These are phyloP conservation scores for Caryopteris hybrid DNA, from an alignment of 305 asterid species.

Conservation along the genomic window DNA sequence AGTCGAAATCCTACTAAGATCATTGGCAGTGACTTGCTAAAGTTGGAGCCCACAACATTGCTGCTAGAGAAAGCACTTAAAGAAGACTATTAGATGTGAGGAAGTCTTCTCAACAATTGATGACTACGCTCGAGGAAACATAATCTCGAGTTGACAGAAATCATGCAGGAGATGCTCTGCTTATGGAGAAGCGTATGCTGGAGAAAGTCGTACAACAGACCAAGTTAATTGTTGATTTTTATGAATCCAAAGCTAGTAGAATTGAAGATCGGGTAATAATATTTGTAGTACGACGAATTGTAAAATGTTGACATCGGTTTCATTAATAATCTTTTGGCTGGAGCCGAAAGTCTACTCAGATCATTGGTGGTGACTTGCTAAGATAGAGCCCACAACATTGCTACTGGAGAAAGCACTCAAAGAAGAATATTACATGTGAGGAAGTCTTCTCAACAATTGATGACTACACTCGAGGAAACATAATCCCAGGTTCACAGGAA, in stretches of 20 bases:
- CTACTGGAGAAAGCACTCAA: constrained; percentile 56
- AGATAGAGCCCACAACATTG: constrained; percentile 50
- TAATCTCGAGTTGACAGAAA: constrained; percentile 62
- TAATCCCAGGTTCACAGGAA: constrained; percentile 62
- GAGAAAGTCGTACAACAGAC: constrained; percentile 64
- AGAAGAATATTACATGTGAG: constrained; percentile 52
- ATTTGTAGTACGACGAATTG: constrained; percentile 8
- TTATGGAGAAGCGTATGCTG: constrained; percentile 56
- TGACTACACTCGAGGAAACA: constrained; percentile 57
- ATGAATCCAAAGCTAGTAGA: constrained; percentile 55
- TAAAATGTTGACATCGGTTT: constrained; percentile 3
- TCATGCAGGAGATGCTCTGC: constrained; percentile 54
- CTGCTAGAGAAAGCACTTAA: constrained; percentile 56
- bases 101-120: constrained; percentile 53
- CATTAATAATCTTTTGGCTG: constrained; percentile 29
- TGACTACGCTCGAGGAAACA: constrained; percentile 57
- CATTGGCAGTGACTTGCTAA: constrained; percentile 69
- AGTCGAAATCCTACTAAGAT: constrained; percentile 73
- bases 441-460: constrained; percentile 53
- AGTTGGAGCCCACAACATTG: constrained; percentile 50
- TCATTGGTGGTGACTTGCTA: constrained; percentile 67
- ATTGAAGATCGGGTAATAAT: constrained; percentile 83
- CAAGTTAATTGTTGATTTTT: constrained; percentile 53
- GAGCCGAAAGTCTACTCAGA: constrained; percentile 77
- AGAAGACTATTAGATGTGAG: constrained; percentile 52